phyloP scores from a whole-genome alignment of 1,139 yeast species.

The Kurtzmaniella quercitrusa region DNA sequence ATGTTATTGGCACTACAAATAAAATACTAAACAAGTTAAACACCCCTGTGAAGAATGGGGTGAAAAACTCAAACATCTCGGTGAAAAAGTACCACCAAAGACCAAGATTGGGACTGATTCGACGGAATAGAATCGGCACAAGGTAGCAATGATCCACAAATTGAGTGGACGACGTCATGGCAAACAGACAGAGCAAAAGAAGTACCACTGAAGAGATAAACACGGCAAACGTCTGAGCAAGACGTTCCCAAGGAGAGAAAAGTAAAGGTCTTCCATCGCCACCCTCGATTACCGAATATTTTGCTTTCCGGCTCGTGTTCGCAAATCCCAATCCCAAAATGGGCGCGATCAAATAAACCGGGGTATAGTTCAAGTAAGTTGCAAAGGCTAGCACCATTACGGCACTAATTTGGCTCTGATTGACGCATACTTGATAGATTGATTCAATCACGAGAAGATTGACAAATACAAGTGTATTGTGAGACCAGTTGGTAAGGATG shows the following conservation, averaged over 20 bases:
- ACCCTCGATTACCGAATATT: background rate
- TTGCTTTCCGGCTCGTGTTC: constrained; percentile 8
- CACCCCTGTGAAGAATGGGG: constrained; percentile 76
- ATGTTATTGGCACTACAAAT: constrained; percentile 69
- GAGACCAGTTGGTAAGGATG: constrained; percentile 62
- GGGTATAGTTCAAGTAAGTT: constrained; percentile 60
- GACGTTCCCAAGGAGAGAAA: constrained; percentile 8
- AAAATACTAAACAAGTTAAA: constrained; percentile 74
- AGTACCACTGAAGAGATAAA: constrained; percentile 24
- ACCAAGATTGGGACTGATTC: constrained; percentile 82
- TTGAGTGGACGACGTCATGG: constrained; percentile 30
- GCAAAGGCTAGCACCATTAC: constrained; percentile 59
- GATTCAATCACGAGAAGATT: constrained; percentile 54
- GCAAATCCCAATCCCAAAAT: constrained; percentile 37
- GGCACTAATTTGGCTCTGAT: constrained; percentile 38
- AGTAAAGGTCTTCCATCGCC: background rate
- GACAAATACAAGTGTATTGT: constrained; percentile 61
- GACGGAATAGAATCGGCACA: constrained; percentile 55
- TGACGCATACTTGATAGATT: constrained; percentile 42
- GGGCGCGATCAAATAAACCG: constrained; percentile 55
- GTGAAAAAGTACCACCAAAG: constrained; percentile 98
- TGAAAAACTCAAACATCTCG: constrained; percentile 88
- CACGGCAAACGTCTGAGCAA: constrained; percentile 20
- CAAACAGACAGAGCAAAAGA: constrained; percentile 32
- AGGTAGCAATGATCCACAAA: constrained; percentile 64